Base-by-base conservation (phyloP, 2,329 filamentous ascomycete genomes). In the Colletotrichum phormii region DNA sequence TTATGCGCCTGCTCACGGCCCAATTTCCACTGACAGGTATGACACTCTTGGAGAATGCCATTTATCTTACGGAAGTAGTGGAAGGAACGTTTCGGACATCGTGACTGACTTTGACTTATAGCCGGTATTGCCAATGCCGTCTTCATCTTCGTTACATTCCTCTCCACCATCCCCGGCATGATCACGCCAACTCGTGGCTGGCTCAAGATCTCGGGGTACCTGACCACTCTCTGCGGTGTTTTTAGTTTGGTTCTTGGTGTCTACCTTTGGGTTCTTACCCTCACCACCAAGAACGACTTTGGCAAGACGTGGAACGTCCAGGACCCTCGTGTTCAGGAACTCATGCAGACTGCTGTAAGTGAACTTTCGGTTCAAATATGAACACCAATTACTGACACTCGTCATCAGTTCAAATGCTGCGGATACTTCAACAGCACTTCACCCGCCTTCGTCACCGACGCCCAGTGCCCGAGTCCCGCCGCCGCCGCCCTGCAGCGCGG, bases 401-500 rank as follows among this genome's bases (percentile, higher is more conserved):
- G 33, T 2, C 31, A 13, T 33, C 78, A 95, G 91, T 95, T 96
- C 80, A 81, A 90, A 77, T 97, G 94, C 89, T 97, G 94, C 77
- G 94, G 94, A 74, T 97, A 94, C 84, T 84, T 89, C 77, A 94
- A 95, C 83, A 90, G 88, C 81, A 92, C 91, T 5, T 87, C 89
- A 13, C 92, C 93, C 12, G 90, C 91, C 64, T 96, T 95, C 80
- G 86, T 94, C 75, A 90, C 89, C 68, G 92, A 95, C 77, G 75
- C 81, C 6, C 89, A 88, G 1, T 97, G 94, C 81, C 87, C 90
- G 11, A 94, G 91, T 78, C 89, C 92, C 7, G 89, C 93, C 2
- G 89, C 91, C 49, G 93, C 94, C 2, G 91, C 92, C 15, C 86
- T 93, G 46, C 89, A 92, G 79, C 87, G 88, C 69, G 93, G 93